Evolutionary conservation across 192 early-diverging fungal genomes (phyloP).

Genomic region (Dimargaris cristalligena): DNA sequence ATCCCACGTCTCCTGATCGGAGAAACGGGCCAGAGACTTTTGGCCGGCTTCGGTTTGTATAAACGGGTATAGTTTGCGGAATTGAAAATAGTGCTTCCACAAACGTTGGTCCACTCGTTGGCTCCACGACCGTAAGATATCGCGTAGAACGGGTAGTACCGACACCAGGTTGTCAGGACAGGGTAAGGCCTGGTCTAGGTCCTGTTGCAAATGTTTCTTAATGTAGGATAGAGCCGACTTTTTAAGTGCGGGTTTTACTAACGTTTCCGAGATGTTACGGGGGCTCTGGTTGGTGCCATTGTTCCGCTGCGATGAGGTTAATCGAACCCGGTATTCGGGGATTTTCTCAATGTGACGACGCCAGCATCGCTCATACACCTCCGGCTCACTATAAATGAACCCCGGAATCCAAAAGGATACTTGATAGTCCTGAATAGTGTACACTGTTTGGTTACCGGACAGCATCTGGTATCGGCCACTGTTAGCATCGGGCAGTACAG

Average conservation of each 20-base stretch:
- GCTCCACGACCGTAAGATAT: background rate
- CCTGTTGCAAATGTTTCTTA: background rate
- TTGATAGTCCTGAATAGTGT: background rate
- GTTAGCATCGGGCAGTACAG: background rate
- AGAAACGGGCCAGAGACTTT: too few relatives aligned
- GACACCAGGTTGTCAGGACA: background rate
- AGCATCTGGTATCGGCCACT: background rate
- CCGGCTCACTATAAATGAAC: background rate
- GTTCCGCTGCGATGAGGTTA: background rate
- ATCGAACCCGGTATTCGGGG: background rate
- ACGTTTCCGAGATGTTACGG: background rate
- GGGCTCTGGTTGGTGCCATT: background rate
- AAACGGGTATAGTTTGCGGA: background rate
- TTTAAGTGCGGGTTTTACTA: background rate
- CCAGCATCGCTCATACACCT: background rate
- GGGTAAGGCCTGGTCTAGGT: background rate
- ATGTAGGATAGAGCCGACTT: background rate
- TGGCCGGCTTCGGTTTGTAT: too few relatives aligned
- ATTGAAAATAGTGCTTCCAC: slow-evolving; percentile 4
- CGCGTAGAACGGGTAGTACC: background rate
- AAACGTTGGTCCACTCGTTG: background rate
- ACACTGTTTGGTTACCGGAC: background rate
- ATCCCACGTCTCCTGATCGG: too few relatives aligned
- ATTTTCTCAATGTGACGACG: background rate
- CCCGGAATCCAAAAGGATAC: slow-evolving; percentile 2